phyloP scores from a whole-genome alignment of 768 basidiomycete species.

The Leccinum variicolor region DNA sequence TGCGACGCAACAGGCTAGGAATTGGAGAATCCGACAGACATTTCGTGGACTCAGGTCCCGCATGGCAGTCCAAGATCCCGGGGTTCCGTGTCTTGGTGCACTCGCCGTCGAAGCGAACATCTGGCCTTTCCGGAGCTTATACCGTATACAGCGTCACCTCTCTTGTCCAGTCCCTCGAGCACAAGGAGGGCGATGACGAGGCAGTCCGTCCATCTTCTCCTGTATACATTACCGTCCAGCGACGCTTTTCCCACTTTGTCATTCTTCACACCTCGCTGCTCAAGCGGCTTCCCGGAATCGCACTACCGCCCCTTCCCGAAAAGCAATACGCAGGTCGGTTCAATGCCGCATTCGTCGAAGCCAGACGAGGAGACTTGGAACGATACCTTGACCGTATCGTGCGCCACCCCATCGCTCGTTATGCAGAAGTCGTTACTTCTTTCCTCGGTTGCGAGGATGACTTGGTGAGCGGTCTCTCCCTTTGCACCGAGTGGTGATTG shows the following conservation, averaged over 20 bases:
- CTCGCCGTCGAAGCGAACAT: conserved; percentile 73
- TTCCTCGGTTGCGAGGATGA: conserved; percentile 80
- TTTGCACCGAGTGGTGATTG: not conserved
- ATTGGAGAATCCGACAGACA: conserved; percentile 63
- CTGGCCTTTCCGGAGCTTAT: conserved; percentile 64
- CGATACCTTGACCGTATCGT: conserved; percentile 69
- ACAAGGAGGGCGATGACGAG: conserved; percentile 18
- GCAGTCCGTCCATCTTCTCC: conserved; percentile 33
- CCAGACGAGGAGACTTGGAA: conserved; percentile 76
- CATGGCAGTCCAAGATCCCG: conserved; percentile 73
- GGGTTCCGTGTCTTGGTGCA: conserved; percentile 74
- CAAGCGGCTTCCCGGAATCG: conserved; percentile 69
- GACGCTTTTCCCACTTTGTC: conserved; percentile 85
- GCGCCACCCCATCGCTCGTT: conserved; percentile 73
- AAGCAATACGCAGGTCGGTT: conserved; percentile 84
- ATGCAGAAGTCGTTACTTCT: conserved; percentile 74
- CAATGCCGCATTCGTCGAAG: conserved; percentile 78
- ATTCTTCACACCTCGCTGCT: conserved; percentile 70
- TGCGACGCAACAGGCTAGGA: conserved; percentile 38
- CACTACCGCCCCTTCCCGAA: conserved; percentile 78
- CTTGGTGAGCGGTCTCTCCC: conserved; percentile 44
- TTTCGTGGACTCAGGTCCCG: conserved; percentile 64
- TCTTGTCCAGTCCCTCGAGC: conserved; percentile 18
- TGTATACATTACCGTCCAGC: conserved; percentile 66
- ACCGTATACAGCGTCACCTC: conserved; percentile 78